phyloP scores from a whole-genome alignment of 352 stramenopile species.

The Pythium sukuiense region DNA sequence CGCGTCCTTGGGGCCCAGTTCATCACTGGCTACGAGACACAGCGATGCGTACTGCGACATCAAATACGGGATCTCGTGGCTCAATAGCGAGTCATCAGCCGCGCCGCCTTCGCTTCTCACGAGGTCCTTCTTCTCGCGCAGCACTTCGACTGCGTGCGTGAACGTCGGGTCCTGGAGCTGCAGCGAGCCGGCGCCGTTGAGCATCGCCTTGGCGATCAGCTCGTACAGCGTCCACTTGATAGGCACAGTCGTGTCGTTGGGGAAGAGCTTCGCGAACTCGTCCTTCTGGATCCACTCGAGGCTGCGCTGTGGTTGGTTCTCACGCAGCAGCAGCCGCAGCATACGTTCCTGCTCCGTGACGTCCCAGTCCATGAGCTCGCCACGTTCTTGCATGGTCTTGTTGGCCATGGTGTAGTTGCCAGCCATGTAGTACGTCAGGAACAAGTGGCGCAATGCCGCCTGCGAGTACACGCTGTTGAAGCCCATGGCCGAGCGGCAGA shows the following conservation, averaged over 20 bases:
- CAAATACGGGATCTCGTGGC: constrained; percentile 69
- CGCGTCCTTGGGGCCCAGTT: constrained; percentile 30
- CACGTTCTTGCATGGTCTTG: constrained; percentile 64
- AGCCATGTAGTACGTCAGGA: constrained; percentile 62
- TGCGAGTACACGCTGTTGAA: constrained; percentile 68
- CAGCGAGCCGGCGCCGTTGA: constrained; percentile 38
- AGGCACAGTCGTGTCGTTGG: constrained; percentile 58
- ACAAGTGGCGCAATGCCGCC: constrained; percentile 59
- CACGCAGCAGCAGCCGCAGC: constrained; percentile 56
- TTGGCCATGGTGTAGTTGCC: constrained; percentile 51
- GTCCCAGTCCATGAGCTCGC: constrained; percentile 72
- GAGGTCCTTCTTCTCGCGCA: constrained; percentile 63
- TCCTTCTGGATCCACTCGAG: constrained; percentile 61
- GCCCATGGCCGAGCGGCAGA: constrained; percentile 77
- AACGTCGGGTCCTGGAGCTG: constrained; percentile 63
- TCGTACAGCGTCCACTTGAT: constrained; percentile 78
- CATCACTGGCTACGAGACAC: constrained; percentile 46
- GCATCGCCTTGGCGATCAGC: constrained; percentile 53
- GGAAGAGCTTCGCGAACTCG: constrained; percentile 49
- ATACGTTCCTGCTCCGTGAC: constrained; percentile 70
- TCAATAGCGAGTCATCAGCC: constrained; percentile 48
- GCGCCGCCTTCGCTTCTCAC: constrained; percentile 34
- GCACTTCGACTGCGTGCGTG: constrained; percentile 49
- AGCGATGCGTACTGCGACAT: constrained; percentile 70
- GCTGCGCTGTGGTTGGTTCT: constrained; percentile 47